These are phyloP conservation scores for Pugionium cornutum DNA, from an alignment of 345 rosid species.

Conservation along the genomic window DNA sequence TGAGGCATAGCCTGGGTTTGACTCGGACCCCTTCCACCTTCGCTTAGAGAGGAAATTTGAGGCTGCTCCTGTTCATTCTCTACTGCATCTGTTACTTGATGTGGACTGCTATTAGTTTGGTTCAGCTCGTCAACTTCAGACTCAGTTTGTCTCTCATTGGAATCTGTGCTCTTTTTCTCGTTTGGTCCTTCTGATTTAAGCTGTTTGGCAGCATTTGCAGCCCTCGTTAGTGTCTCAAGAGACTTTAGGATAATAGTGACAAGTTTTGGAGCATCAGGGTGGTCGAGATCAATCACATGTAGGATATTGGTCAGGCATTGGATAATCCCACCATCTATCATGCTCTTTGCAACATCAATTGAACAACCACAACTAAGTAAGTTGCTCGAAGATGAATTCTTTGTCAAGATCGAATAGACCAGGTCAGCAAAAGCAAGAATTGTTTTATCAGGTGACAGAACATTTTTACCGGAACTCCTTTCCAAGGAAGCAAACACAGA, in stretches of 20 bases:
- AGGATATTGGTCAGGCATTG: conserved; percentile 76
- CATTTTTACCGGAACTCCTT: conserved; percentile 57
- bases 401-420: conserved; percentile 78
- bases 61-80: conserved; percentile 53
- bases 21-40: conserved; percentile 49
- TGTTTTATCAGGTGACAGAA: conserved; percentile 72
- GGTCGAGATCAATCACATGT: conserved; percentile 86
- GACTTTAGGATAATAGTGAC: conserved; percentile 84
- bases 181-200: conserved; percentile 59
- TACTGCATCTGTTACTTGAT: conserved; percentile 48
- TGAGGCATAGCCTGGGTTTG: conserved; percentile 53
- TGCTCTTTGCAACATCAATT: conserved; percentile 89
- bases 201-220: conserved; percentile 88
- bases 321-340: conserved; percentile 92
- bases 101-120: conserved; percentile 51
- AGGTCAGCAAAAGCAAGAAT: conserved; percentile 74
- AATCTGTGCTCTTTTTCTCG: conserved; percentile 56
- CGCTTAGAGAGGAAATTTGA: conserved; percentile 53
- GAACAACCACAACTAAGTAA: conserved; percentile 84
- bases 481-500: conserved; percentile 64
- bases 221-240: conserved; percentile 84
- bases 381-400: conserved; percentile 75
- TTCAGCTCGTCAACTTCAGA: conserved; percentile 50
- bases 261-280: conserved; percentile 91
- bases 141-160: conserved; percentile 54